Percentiles rank a stretch among this genome's conserved stretches.
Evolutionary conservation across 306 rosid species (phyloP).

Genomic region (Fragaria iinumae): DNA sequence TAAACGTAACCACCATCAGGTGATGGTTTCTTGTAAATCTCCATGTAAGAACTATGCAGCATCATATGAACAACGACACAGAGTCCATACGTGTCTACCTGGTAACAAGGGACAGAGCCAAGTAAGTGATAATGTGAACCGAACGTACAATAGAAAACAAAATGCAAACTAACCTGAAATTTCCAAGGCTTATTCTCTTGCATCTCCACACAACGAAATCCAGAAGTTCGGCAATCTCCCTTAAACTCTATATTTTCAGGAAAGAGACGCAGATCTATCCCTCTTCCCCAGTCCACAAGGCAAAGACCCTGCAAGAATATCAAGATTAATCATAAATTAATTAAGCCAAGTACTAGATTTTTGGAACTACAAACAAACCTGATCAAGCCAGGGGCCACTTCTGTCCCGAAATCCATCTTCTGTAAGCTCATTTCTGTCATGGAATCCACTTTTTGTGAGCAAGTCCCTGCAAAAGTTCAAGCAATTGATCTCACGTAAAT

Average conservation of each 20-base stretch:
- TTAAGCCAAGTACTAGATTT: conserved; percentile 12
- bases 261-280: conserved; percentile 79
- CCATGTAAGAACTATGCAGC: conserved; percentile 82
- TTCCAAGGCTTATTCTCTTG: conserved; percentile 75
- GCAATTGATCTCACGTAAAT: conserved; percentile 2
- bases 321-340: conserved; percentile 18
- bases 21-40: conserved; percentile 63
- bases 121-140: conserved; percentile 9
- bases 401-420: conserved; percentile 61
- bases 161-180: conserved; percentile 63
- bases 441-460: conserved; percentile 50
- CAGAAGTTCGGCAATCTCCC: conserved; percentile 89
- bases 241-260: conserved; percentile 57
- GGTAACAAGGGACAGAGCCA: conserved; percentile 31
- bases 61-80: conserved; percentile 74
- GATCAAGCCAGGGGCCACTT: conserved; percentile 77
- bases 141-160: conserved; percentile 12
- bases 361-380: conserved; percentile 47
- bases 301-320: conserved; percentile 69
- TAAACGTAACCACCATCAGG: conserved; percentile 53
- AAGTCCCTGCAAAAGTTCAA: conserved; percentile 15
- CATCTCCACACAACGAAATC: conserved; percentile 94
- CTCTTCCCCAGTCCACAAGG: conserved; percentile 99
- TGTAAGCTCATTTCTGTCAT: conserved; percentile 43
- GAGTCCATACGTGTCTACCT: conserved; percentile 84